Evolutionary conservation across 257 asterid species (phyloP).

Genomic region (Jacaranda mimosifolia): DNA sequence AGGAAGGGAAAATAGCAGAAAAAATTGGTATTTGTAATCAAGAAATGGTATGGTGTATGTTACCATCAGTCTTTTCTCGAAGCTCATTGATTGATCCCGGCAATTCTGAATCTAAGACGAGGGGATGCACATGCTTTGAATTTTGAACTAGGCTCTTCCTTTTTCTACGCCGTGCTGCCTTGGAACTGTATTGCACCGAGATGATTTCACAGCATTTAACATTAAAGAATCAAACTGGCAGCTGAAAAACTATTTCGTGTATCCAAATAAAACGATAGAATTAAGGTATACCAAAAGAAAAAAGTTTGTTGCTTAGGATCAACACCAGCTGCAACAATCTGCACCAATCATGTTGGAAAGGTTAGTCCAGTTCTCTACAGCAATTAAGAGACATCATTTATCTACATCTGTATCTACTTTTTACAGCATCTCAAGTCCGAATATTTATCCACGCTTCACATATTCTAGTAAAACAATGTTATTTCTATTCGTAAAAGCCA

Average conservation of each 20-base stretch:
- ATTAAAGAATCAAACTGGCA: conserved; percentile 29
- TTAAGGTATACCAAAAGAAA: conserved; percentile 69
- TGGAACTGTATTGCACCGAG: conserved; percentile 67
- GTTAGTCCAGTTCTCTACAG: conserved; percentile 24
- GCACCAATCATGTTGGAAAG: conserved; percentile 41
- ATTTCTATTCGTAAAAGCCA: conserved; percentile 19
- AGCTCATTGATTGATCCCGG: conserved; percentile 59
- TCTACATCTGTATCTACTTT: conserved; percentile 21
- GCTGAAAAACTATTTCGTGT: conserved; percentile 30
- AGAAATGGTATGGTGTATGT: conserved; percentile 29
- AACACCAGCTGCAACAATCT: conserved; percentile 88
- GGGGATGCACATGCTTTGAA: conserved; percentile 79
- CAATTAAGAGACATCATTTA: conserved; percentile 21
- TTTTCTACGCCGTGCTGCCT: conserved; percentile 65
- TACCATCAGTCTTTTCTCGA: conserved; percentile 84
- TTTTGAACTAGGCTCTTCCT: conserved; percentile 51
- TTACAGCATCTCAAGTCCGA: conserved; percentile 12
- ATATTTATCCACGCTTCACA: background rate
- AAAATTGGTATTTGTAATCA: background rate
- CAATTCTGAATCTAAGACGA: conserved; percentile 64
- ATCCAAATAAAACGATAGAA: conserved; percentile 29
- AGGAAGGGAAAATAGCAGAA: conserved; percentile 1
- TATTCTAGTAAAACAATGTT: conserved; percentile 9
- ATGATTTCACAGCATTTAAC: conserved; percentile 43
- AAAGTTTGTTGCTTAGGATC: conserved; percentile 93